Evolutionary conservation across 257 asterid species (phyloP).

Genomic region (Leonotis leonurus): DNA sequence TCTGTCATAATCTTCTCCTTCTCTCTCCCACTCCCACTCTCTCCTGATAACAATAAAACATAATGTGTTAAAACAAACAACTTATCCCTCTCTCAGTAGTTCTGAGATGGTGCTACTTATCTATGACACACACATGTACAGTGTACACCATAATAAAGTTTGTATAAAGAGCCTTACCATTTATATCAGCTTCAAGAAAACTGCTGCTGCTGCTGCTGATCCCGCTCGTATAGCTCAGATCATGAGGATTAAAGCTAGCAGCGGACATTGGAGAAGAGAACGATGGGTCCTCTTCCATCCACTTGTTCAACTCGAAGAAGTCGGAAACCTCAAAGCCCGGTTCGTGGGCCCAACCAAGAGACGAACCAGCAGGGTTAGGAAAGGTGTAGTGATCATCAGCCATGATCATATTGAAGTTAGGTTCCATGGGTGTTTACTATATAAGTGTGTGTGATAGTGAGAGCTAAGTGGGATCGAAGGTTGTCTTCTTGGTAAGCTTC

Average conservation of each 20-base stretch:
- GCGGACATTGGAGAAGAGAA: conserved; percentile 26
- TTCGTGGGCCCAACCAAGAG: conserved; percentile 15
- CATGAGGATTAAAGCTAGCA: conserved; percentile 22
- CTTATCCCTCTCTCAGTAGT: not conserved
- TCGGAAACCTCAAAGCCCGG: conserved; percentile 42
- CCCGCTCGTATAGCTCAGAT: conserved; percentile 22
- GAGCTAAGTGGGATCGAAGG: conserved; percentile 17
- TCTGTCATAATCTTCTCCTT: conserved; percentile 40
- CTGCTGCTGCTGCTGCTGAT: conserved; percentile 21
- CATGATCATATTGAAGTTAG: conserved; percentile 22
- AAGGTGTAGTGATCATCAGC: conserved; percentile 20
- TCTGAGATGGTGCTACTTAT: not conserved
- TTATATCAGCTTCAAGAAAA: conserved; percentile 21
- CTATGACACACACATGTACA: not conserved
- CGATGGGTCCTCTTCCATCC: conserved; percentile 45
- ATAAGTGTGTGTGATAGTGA: conserved; percentile 9
- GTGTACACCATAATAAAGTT: not conserved
- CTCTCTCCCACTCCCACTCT: conserved; percentile 32
- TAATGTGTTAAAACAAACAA: not conserved
- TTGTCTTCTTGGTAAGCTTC: conserved; percentile 45
- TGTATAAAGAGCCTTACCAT: conserved; percentile 28
- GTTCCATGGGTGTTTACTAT: conserved; percentile 8
- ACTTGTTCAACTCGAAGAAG: conserved; percentile 45
- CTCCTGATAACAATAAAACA: conserved; percentile 35
- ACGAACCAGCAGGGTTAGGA: conserved; percentile 17